Evolutionary conservation across 2,329 filamentous ascomycete genomes (phyloP).

Genomic region (Neopestalotiopsis rosae): DNA sequence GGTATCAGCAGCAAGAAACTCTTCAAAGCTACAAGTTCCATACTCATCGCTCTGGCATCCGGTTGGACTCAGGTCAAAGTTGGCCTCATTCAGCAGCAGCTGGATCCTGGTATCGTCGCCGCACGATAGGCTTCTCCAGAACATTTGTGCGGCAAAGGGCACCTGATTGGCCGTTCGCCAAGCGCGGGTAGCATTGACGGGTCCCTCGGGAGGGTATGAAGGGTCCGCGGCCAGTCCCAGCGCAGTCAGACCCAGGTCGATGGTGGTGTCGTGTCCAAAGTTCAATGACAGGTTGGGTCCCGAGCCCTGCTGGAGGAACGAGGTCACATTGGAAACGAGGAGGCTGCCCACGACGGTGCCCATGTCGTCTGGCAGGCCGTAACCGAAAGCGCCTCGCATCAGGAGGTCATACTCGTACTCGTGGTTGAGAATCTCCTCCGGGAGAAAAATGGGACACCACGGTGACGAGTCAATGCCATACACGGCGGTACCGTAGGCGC

Average conservation of each 20-base stretch:
- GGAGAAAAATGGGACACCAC: constrained; percentile 28
- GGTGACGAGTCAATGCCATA: constrained; percentile 26
- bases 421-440: constrained; percentile 25
- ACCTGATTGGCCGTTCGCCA: constrained; percentile 28
- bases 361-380: constrained; percentile 29
- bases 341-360: constrained; percentile 26
- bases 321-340: constrained; percentile 27
- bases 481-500: constrained; percentile 29
- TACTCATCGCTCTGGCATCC: constrained; percentile 28
- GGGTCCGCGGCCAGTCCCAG: constrained; percentile 26
- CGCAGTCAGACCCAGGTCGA: constrained; percentile 27
- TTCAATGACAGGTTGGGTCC: constrained; percentile 26
- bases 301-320: constrained; percentile 22
- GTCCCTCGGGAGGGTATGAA: constrained; percentile 24
- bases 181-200: constrained; percentile 23
- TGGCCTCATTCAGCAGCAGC: constrained; percentile 29
- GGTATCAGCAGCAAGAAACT: constrained; percentile 23
- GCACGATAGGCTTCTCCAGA: constrained; percentile 28
- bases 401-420: constrained; percentile 31
- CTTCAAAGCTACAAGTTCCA: constrained; percentile 26
- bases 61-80: constrained; percentile 26
- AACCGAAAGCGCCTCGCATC: constrained; percentile 30
- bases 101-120: constrained; percentile 25
- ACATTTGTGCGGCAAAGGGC: constrained; percentile 29
- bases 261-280: constrained; percentile 32